Evolutionary conservation across 305 asterid species (phyloP).

Genomic region (Fraxinus angustifolia): DNA sequence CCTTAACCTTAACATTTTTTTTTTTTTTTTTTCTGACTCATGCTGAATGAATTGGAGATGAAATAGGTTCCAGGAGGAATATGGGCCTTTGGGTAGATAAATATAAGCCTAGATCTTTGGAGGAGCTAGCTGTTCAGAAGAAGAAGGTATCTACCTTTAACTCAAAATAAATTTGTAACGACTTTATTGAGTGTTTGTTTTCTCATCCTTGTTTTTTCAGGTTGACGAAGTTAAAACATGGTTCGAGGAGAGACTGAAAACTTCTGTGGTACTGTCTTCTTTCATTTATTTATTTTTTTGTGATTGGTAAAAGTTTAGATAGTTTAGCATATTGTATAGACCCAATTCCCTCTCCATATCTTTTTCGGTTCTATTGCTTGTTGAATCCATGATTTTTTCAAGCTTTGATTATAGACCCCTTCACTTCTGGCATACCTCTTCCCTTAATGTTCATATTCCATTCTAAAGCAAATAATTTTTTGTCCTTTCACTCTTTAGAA

Average conservation of each 20-base stretch:
- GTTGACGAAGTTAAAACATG: constrained; percentile 81
- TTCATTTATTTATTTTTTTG: not conserved
- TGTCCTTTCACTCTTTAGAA: not conserved
- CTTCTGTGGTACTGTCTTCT: constrained; percentile 40
- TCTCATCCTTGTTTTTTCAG: constrained; percentile 43
- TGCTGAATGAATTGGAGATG: constrained; percentile 12
- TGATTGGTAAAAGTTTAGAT: not conserved
- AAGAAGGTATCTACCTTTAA: constrained; percentile 58
- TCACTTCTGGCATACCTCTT: not conserved
- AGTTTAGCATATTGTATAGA: constrained; percentile 2
- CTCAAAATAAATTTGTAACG: not conserved
- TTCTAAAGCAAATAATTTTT: not conserved
- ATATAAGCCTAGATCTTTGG: constrained; percentile 64
- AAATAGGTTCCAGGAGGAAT: constrained; percentile 45
- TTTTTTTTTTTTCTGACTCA: constrained; percentile 16
- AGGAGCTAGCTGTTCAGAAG: constrained; percentile 87
- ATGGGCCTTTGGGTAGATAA: constrained; percentile 72
- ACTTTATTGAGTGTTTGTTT: constrained; percentile 25
- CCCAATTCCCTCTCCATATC: not conserved
- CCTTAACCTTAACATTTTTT: not conserved
- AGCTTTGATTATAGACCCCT: not conserved
- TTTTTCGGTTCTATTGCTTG: constrained; percentile 8
- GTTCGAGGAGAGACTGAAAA: constrained; percentile 68
- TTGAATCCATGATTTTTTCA: constrained; percentile 8
- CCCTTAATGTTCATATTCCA: not conserved